Percentiles rank a stretch among this genome's conserved stretches.
These are phyloP conservation scores for Alternaria rosae DNA, from an alignment of 2,329 filamentous ascomycete genomes.

Conservation along the genomic window DNA sequence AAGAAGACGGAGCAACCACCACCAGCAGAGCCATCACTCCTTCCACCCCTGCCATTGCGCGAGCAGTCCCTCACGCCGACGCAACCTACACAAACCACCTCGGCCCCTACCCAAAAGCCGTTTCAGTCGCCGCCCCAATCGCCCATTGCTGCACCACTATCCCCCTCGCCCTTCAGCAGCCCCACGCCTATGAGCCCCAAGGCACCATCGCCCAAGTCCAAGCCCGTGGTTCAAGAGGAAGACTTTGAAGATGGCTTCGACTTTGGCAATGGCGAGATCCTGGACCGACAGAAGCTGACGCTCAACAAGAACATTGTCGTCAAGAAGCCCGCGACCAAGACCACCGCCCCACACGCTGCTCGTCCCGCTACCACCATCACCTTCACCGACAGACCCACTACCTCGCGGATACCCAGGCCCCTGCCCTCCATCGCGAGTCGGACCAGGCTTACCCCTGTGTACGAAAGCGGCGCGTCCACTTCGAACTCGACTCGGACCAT, in stretches of 20 bases:
- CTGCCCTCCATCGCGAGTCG: slow-evolving; percentile 60
- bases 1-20: slow-evolving; percentile 58
- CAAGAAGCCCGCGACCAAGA: slow-evolving; percentile 66
- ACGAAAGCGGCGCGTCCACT: slow-evolving; percentile 80
- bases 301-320: slow-evolving; percentile 92
- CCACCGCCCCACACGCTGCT: slow-evolving; percentile 73
- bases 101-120: slow-evolving; percentile 4
- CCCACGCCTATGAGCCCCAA: slow-evolving; percentile 27
- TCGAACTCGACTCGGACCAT: slow-evolving; percentile 63
- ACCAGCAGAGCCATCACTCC: slow-evolving; percentile 22
- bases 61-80: slow-evolving; percentile 39
- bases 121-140: slow-evolving; percentile 15
- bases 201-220: slow-evolving; percentile 25
- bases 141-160: slow-evolving; percentile 22
- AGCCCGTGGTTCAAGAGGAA: slow-evolving; percentile 57
- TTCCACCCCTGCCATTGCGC: slow-evolving; percentile 29
- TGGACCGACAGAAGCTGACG: slow-evolving; percentile 80
- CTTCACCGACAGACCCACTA: slow-evolving; percentile 76
- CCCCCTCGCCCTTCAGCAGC: slow-evolving; percentile 29
- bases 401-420: slow-evolving; percentile 81
- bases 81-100: slow-evolving; percentile 24
- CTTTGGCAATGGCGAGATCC: slow-evolving; percentile 81
- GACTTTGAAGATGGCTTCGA: slow-evolving; percentile 90
- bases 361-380: slow-evolving; percentile 82
- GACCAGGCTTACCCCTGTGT: slow-evolving; percentile 84